Evolutionary conservation across 495 filamentous ascomycete genomes (phyloP).

Genomic region (Aspergillus coremiiformis): DNA sequence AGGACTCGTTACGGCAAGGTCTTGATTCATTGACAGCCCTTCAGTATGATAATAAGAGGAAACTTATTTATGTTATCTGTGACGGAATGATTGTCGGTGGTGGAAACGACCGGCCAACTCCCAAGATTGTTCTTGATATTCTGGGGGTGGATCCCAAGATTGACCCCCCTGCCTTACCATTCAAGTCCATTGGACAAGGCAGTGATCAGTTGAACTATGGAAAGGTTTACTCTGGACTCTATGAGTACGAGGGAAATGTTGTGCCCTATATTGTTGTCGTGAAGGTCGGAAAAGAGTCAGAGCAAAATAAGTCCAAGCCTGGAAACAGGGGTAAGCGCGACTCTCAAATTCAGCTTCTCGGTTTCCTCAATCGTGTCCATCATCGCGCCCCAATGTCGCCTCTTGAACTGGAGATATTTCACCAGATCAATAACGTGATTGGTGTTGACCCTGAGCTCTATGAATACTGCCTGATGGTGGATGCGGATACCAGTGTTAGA

Average conservation of each 20-base stretch:
- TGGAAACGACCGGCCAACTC: conserved; percentile 93
- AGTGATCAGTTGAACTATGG: conserved; percentile 95
- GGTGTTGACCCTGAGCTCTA: conserved; percentile 96
- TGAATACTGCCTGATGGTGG: conserved; percentile 95
- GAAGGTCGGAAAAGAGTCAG: conserved; percentile 94
- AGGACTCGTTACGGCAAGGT: conserved; percentile 85
- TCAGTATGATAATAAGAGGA: conserved; percentile 95
- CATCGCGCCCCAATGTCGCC: conserved; percentile 90
- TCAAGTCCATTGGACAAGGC: conserved; percentile 83
- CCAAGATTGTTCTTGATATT: conserved; percentile 95
- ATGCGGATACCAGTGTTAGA: conserved; percentile 91
- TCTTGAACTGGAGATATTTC: conserved; percentile 94
- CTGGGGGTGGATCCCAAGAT: conserved; percentile 95
- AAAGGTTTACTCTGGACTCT: conserved; percentile 96
- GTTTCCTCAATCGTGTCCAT: conserved; percentile 96
- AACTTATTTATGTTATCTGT: conserved; percentile 88
- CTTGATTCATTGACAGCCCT: conserved; percentile 90
- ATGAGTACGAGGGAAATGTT: conserved; percentile 95
- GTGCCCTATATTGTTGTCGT: conserved; percentile 94
- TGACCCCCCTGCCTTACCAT: conserved; percentile 86
- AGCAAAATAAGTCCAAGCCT: conserved; percentile 84
- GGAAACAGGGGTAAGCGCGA: conserved; percentile 98
- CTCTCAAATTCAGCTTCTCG: conserved; percentile 75
- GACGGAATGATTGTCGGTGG: conserved; percentile 95
- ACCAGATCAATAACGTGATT: conserved; percentile 98